Evolutionary conservation across 768 basidiomycete species (phyloP).

Genomic region (Baorangia bicolor): DNA sequence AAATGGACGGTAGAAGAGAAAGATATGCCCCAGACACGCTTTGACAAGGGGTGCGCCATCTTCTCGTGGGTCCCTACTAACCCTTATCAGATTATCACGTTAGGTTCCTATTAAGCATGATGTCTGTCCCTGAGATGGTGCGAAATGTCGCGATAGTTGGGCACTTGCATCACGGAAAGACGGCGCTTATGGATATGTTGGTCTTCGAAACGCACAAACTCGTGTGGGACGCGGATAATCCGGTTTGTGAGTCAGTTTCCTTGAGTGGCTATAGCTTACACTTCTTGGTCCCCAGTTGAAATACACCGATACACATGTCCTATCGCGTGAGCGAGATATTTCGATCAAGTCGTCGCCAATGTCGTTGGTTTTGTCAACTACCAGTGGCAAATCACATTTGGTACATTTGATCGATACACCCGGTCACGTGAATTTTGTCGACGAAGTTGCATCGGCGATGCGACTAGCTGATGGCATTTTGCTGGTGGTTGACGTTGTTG

Average conservation of each 20-base stretch:
- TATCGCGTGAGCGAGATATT: constrained; percentile 85
- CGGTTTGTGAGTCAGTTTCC: constrained; percentile 49
- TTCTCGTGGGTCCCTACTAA: not conserved
- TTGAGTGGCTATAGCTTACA: constrained; percentile 19
- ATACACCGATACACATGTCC: constrained; percentile 93
- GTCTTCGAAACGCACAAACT: constrained; percentile 96
- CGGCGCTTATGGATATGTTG: constrained; percentile 95
- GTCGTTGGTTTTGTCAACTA: constrained; percentile 84
- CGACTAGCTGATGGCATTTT: constrained; percentile 89
- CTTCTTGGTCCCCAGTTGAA: constrained; percentile 56
- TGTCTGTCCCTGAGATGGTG: constrained; percentile 89
- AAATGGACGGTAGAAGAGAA: constrained; percentile 96
- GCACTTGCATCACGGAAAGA: constrained; percentile 98
- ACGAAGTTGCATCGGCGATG: constrained; percentile 89
- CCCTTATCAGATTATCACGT: constrained; percentile 9
- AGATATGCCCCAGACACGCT: constrained; percentile 94
- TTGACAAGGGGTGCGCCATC: constrained; percentile 83
- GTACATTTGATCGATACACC: constrained; percentile 96
- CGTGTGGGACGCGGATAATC: constrained; percentile 87
- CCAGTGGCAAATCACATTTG: constrained; percentile 88
- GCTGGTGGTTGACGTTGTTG: constrained; percentile 96
- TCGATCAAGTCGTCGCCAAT: constrained; percentile 98
- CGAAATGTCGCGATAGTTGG: constrained; percentile 96
- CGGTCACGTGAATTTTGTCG: constrained; percentile 98
- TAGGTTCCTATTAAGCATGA: constrained; percentile 92